Percentiles rank a stretch among this genome's conserved stretches.
phyloP scores from a whole-genome alignment of 352 stramenopile species.

The Phytophthora melonis region DNA sequence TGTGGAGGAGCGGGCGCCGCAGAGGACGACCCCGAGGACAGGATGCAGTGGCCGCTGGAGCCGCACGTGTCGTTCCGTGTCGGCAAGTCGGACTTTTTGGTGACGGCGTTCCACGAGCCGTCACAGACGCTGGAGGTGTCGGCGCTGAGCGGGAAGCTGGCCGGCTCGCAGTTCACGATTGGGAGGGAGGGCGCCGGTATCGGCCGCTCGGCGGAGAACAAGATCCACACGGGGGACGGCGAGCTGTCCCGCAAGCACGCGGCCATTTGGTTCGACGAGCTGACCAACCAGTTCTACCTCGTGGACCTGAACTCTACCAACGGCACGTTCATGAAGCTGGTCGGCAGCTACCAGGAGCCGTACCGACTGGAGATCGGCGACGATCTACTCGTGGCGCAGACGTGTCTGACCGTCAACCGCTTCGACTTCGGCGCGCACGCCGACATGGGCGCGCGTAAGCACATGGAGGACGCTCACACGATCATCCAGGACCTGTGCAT shows the following conservation, averaged over 20 bases:
- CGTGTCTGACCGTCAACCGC: slow-evolving; percentile 96
- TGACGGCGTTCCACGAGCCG: slow-evolving; percentile 61
- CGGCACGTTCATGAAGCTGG: slow-evolving; percentile 97
- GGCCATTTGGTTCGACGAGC: slow-evolving; percentile 92
- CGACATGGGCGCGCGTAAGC: slow-evolving; percentile 93
- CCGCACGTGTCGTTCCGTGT: slow-evolving; percentile 72
- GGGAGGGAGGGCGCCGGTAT: slow-evolving; percentile 89
- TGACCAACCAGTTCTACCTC: slow-evolving; percentile 82
- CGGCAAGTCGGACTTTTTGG: slow-evolving; percentile 84
- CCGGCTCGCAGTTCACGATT: slow-evolving; percentile 81
- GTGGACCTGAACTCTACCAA: slow-evolving; percentile 92
- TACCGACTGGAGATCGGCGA: slow-evolving; percentile 95
- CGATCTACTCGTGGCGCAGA: slow-evolving; percentile 96
- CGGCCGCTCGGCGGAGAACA: slow-evolving; percentile 88
- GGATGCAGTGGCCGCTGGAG: slow-evolving; percentile 86
- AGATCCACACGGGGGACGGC: slow-evolving; percentile 94
- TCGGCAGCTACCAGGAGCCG: slow-evolving; percentile 93
- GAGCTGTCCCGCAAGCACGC: slow-evolving; percentile 96
- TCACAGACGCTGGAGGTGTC: slow-evolving; percentile 66
- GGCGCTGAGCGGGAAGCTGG: slow-evolving; percentile 71
- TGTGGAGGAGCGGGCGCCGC: slow-evolving; percentile 29
- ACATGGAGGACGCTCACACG: slow-evolving; percentile 97
- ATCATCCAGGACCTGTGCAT: slow-evolving; percentile 94
- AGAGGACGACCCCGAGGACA: slow-evolving; percentile 56
- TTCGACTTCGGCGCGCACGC: slow-evolving; percentile 97